phyloP scores from a whole-genome alignment of 1,139 yeast species.

The Magnusiomyces magnusii region DNA sequence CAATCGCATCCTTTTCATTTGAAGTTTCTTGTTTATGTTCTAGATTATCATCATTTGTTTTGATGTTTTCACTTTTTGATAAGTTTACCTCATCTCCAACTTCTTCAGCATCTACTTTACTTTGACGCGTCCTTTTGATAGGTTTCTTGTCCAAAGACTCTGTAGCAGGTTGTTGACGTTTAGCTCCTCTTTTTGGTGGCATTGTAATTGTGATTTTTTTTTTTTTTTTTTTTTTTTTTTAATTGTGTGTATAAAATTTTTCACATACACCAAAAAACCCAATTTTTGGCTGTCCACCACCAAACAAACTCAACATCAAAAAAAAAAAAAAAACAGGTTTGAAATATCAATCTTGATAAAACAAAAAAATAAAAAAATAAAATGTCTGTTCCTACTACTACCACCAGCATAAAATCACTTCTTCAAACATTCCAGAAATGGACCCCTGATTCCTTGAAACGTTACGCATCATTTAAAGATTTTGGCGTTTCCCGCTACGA shows the following conservation, averaged over 20 bases:
- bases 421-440: conserved; percentile 19
- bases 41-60: not conserved
- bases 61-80: not conserved
- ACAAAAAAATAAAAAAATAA: not conserved
- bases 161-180: not conserved
- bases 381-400: conserved; percentile 13
- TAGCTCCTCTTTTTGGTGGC: conserved; percentile 2
- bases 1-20: not conserved
- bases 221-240: not conserved
- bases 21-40: conserved; percentile 1
- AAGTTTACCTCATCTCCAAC: not conserved
- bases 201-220: not conserved
- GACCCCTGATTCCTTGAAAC: conserved; percentile 29
- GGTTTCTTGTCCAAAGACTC: not conserved
- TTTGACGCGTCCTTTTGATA: not conserved
- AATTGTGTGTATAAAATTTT: not conserved
- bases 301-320: conserved; percentile 6
- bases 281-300: not conserved
- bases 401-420: conserved; percentile 21
- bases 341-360: not conserved
- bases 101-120: not conserved
- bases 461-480: conserved; percentile 30
- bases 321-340: conserved; percentile 13
- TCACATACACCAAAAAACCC: not conserved
- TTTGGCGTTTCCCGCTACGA: conserved; percentile 27